phyloP scores from a whole-genome alignment of 768 basidiomycete genomes.

The Lactarius hatsudake region DNA sequence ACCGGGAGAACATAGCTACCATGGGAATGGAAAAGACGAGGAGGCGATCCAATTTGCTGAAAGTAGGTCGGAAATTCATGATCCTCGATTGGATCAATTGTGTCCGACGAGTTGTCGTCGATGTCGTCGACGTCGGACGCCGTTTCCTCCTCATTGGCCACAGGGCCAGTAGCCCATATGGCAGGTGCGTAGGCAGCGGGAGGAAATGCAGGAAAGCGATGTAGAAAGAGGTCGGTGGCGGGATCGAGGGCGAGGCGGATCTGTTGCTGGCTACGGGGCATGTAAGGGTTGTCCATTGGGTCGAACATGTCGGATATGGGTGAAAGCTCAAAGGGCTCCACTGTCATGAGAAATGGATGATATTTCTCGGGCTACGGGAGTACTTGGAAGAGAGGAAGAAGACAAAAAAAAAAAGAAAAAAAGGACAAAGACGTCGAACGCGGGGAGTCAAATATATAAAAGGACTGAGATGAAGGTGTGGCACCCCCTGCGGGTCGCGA shows the following conservation, averaged over 20 bases:
- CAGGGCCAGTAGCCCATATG: not conserved
- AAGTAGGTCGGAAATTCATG: constrained; percentile 64
- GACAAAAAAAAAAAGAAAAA: not conserved
- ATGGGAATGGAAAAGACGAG: constrained; percentile 67
- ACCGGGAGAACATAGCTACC: constrained; percentile 67
- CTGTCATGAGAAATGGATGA: constrained; percentile 5
- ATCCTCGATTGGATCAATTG: constrained; percentile 44
- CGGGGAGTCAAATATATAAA: constrained; percentile 19
- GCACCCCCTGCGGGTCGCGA: constrained; percentile 22
- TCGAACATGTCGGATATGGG: constrained; percentile 1
- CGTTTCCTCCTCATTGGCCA: not conserved
- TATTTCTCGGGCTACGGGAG: constrained; percentile 3
- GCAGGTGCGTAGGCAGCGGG: not conserved
- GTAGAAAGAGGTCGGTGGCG: not conserved
- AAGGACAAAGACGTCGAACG: constrained; percentile 1
- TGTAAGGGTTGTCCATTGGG: constrained; percentile 19
- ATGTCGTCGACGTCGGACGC: constrained; percentile 32
- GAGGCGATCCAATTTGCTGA: constrained; percentile 44
- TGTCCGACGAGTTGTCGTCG: constrained; percentile 41
- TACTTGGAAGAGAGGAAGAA: not conserved
- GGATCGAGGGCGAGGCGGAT: not conserved
- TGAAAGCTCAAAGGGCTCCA: not conserved
- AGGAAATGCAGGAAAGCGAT: not conserved
- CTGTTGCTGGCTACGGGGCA: constrained; percentile 11
- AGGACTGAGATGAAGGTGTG: constrained; percentile 10